Conservation (phyloP, 2,329 filamentous ascomycete species). For the Colletotrichum sansevieriae region DNA sequence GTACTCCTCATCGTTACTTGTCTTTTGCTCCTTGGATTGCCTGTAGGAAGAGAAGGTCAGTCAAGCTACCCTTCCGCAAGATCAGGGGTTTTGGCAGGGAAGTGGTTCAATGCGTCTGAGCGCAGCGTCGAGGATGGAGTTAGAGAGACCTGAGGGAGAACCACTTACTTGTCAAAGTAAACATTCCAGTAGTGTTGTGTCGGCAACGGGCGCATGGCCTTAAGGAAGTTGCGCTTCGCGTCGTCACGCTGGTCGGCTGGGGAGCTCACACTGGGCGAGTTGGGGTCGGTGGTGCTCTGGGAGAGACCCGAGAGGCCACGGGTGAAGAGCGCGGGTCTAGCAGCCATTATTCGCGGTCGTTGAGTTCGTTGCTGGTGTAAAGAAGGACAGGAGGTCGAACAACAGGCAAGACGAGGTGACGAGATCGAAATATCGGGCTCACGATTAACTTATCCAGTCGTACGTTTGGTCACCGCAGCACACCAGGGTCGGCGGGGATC, state of each 20-base stretch:
- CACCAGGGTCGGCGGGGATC: constrained; percentile 30
- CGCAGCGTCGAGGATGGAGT: background rate
- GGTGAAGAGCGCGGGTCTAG: constrained; percentile 71
- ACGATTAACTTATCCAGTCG: constrained; percentile 17
- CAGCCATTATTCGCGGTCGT: constrained; percentile 61
- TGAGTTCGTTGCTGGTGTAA: background rate
- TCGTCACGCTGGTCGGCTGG: constrained; percentile 81
- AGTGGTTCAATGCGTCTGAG: background rate
- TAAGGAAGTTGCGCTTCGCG: constrained; percentile 86
- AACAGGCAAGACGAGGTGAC: constrained; percentile 20
- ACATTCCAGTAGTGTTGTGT: constrained; percentile 86
- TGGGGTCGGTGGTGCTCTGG: constrained; percentile 66
- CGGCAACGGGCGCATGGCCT: constrained; percentile 78
- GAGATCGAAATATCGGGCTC: constrained; percentile 17
- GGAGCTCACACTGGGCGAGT: constrained; percentile 72
- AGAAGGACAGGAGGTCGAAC: constrained; percentile 17
- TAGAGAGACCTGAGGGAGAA: background rate
- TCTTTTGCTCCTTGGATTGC: constrained; percentile 58
- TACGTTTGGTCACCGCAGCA: constrained; percentile 18
- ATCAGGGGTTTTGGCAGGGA: background rate
- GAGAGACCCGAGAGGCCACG: constrained; percentile 73
- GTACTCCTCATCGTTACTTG: constrained; percentile 59
- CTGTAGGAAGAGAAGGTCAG: constrained; percentile 45
- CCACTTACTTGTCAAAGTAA: constrained; percentile 71
- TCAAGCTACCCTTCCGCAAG: constrained; percentile 5